Percentiles rank a stretch among this genome's conserved stretches.
These are phyloP conservation scores for Entomortierella lignicola DNA, from an alignment of 192 early-diverging fungal genomes.

Conservation along the genomic window DNA sequence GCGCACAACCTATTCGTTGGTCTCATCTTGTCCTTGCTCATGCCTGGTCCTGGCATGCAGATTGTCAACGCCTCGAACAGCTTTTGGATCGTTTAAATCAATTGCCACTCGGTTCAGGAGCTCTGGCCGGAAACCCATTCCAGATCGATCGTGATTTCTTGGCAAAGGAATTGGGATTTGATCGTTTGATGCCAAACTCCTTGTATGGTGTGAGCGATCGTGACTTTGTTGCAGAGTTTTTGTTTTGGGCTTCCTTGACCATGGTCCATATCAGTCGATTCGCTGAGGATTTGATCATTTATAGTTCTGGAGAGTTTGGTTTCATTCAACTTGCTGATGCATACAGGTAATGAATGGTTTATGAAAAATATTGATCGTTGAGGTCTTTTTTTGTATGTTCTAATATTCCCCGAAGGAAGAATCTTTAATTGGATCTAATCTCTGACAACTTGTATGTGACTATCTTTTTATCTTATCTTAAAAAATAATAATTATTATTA, in stretches of 20 bases:
- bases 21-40: slow-evolving; percentile 90
- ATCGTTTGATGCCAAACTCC: slow-evolving; percentile 87
- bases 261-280: slow-evolving; percentile 93
- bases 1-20: slow-evolving; percentile 99
- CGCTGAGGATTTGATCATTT: slow-evolving; percentile 97
- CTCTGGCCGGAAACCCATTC: slow-evolving; percentile 97
- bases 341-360: slow-evolving; percentile 81
- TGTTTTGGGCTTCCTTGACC: slow-evolving; percentile 92
- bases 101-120: slow-evolving; percentile 92
- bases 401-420: neutral
- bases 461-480: slow-evolving; percentile 10
- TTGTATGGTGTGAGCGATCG: slow-evolving; percentile 93
- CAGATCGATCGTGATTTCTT: slow-evolving; percentile 93
- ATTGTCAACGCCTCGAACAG: slow-evolving; percentile 86
- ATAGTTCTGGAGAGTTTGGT: slow-evolving; percentile 92
- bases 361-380: no score
- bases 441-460: slow-evolving; percentile 9
- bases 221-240: slow-evolving; percentile 97
- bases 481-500: no score
- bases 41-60: slow-evolving; percentile 91
- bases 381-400: no score
- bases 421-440: slow-evolving; percentile 8
- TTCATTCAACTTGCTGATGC: slow-evolving; percentile 96
- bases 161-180: slow-evolving; percentile 90
- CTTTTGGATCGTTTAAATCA: slow-evolving; percentile 84